Evolutionary conservation across 192 early-diverging fungal species (phyloP), one percentile per base, ranked within the genome.

Genomic region (Coemansia furcata): DNA sequence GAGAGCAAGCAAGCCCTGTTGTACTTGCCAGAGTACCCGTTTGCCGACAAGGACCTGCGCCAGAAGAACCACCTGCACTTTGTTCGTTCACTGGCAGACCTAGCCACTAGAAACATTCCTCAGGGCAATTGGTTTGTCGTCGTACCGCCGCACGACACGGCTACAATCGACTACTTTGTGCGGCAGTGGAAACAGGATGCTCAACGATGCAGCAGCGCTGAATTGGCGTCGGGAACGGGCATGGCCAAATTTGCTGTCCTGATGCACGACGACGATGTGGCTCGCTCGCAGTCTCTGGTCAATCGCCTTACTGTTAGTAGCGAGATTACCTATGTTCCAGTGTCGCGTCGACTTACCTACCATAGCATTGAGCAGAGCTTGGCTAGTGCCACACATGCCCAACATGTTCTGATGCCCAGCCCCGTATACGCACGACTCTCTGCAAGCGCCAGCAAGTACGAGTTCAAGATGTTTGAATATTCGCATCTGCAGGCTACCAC

Each of bases 11-110:
- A 93, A 47, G 78, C 87, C 50, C 73, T 86, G 66, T 73, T 93
- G 0, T 92, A 92, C 57, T 59, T 89, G 46, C 88, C 90, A 14
- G 82, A 89, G 57, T 83, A 83, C 39, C 81, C 81, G 32, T 83
- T 83, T 67, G 65, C 60, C 2, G 81, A 83, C 67, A 78, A 79
- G 66, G 81, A 83, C 17, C 62, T 83, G 73, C 70, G 81, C 11
- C 77, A 77, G 36, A 76, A 73, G 62, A 76, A 76, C 2, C 80
- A 82, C 40, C 32, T 82, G 67, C 80, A 82, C 42, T 82, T 77
- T 72, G 74, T 72, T 12, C 60, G 57, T 8, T 71, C 71, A 37
- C 69, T 82, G 15, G 23, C 72, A 2, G 75, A 82, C 23, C 69
- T 82, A 19, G 74, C 75, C 19, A 61, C 64, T 1, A 54, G 59